A percentile compares a stretch with the other conserved stretches of the same genome.
These are phyloP conservation scores for Didymellaceae sp. DNA, from an alignment of 2,329 filamentous ascomycete species.

Conservation along the genomic window DNA sequence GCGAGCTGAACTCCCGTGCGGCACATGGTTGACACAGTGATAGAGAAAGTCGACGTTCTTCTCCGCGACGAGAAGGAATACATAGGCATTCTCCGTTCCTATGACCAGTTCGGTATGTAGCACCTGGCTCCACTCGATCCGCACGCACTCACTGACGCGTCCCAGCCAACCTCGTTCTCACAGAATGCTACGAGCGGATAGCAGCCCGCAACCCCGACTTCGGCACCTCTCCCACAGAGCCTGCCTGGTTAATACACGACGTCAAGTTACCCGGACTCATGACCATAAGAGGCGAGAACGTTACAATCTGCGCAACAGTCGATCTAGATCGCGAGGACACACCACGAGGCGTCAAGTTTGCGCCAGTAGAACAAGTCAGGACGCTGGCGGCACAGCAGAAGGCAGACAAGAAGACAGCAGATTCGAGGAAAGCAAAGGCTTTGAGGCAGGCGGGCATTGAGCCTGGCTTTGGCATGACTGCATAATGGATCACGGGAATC, in stretches of 20 bases:
- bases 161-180: slow-evolving; percentile 89
- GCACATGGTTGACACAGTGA: slow-evolving; percentile 21
- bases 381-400: slow-evolving; percentile 76
- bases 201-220: slow-evolving; percentile 65
- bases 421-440: slow-evolving; percentile 69
- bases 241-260: slow-evolving; percentile 75
- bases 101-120: slow-evolving; percentile 91
- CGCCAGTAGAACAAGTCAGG: slow-evolving; percentile 72
- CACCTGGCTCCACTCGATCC: not conserved
- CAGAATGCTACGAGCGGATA: slow-evolving; percentile 88
- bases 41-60: slow-evolving; percentile 93
- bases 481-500: slow-evolving; percentile 1
- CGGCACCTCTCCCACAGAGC: slow-evolving; percentile 28
- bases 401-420: slow-evolving; percentile 68
- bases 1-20: slow-evolving; percentile 5
- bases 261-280: slow-evolving; percentile 84
- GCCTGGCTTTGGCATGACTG: slow-evolving; percentile 74
- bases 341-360: slow-evolving; percentile 73
- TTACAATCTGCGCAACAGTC: slow-evolving; percentile 93
- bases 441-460: slow-evolving; percentile 59
- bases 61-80: slow-evolving; percentile 93
- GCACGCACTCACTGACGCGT: slow-evolving; percentile 14
- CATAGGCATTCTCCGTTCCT: slow-evolving; percentile 89
- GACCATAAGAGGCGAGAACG: slow-evolving; percentile 93
- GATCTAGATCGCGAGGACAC: slow-evolving; percentile 96